phyloP scores from a whole-genome alignment of 495 filamentous ascomycete species.

The Thermothielavioides terrestris region DNA sequence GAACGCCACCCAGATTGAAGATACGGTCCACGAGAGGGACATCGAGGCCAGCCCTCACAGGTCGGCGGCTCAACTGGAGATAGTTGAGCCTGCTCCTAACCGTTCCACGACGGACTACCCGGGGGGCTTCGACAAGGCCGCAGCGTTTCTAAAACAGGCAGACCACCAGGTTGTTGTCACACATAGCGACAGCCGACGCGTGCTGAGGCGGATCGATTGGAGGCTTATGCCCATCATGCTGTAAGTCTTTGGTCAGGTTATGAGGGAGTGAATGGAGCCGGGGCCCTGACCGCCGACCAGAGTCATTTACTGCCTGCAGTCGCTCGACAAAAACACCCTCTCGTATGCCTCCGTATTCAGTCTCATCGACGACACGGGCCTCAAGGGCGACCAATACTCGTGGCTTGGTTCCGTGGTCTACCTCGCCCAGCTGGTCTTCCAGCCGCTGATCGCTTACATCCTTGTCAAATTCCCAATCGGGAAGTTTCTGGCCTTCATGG shows the following conservation, averaged over 20 bases:
- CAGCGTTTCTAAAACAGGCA: not conserved
- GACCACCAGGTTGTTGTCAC: not conserved
- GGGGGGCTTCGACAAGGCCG: not conserved
- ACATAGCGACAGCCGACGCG: not conserved
- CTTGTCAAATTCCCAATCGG: not conserved
- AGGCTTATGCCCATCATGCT: not conserved
- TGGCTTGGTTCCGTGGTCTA: not conserved
- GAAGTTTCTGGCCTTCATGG: not conserved
- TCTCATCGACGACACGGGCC: not conserved
- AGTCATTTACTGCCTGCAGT: not conserved
- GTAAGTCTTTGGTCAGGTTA: not conserved
- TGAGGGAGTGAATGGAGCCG: not conserved
- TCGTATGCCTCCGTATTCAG: not conserved
- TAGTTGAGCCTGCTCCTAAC: not conserved
- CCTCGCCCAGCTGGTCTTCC: not conserved
- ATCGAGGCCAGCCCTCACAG: not conserved
- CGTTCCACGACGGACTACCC: not conserved
- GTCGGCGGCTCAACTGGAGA: not conserved
- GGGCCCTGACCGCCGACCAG: not conserved
- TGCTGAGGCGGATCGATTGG: not conserved
- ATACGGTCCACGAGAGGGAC: not conserved
- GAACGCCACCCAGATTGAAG: not conserved
- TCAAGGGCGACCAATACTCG: not conserved
- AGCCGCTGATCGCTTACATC: not conserved
- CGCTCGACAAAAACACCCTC: not conserved